Conservation (phyloP, 805 yeast genomes). For the Debaryomyces castellii region DNA sequence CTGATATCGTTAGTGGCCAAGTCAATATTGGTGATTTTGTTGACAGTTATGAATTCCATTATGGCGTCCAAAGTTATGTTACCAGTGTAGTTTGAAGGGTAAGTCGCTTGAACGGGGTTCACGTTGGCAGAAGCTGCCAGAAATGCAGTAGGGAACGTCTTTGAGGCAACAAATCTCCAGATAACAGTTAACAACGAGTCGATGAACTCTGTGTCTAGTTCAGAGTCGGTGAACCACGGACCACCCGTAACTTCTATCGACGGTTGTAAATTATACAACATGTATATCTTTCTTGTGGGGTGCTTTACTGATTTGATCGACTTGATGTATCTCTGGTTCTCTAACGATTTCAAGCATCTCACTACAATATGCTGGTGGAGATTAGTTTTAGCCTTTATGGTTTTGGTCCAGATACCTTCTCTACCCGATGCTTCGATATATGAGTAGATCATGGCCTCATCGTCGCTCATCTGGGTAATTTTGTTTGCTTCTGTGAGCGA, state of each 20-base stretch:
- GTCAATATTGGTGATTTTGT: conserved; percentile 81
- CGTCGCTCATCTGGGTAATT: conserved; percentile 74
- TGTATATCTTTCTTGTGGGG: conserved; percentile 94
- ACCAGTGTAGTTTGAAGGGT: conserved; percentile 56
- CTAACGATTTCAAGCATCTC: conserved; percentile 78
- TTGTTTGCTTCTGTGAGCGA: conserved; percentile 72
- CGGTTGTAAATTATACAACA: conserved; percentile 92
- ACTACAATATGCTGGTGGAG: conserved; percentile 88
- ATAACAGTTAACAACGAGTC: conserved; percentile 78
- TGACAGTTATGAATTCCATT: conserved; percentile 65
- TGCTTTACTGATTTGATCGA: conserved; percentile 85
- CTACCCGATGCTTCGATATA: conserved; percentile 90
- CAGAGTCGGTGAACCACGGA: conserved; percentile 98
- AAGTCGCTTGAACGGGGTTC: conserved; percentile 47
- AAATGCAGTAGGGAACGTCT: conserved; percentile 75
- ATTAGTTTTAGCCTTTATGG: conserved; percentile 83
- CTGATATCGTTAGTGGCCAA: conserved; percentile 71
- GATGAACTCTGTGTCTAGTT: conserved; percentile 90
- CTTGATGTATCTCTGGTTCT: conserved; percentile 79
- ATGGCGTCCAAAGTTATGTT: conserved; percentile 75
- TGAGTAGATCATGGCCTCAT: conserved; percentile 88
- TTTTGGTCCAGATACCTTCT: conserved; percentile 96
- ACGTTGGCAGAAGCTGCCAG: conserved; percentile 35
- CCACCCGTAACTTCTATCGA: conserved; percentile 97
- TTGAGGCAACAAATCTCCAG: conserved; percentile 81